A percentile compares a stretch with the other conserved stretches of the same genome.
Conservation (phyloP, 208 protist species). For the Trypanosoma cruzi region DNA sequence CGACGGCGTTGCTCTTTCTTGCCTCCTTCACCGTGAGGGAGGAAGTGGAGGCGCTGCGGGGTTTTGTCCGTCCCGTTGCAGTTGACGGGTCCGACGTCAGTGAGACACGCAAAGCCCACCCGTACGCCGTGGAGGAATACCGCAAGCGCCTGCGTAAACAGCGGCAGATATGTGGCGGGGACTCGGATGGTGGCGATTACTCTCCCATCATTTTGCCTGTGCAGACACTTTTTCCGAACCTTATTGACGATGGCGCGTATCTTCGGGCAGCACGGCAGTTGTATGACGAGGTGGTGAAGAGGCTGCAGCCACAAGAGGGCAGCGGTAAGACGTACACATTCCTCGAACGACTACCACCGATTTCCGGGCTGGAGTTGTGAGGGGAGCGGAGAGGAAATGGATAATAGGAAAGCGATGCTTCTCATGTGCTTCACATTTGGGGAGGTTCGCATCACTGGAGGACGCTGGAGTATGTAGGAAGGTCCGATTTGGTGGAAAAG, state of each 20-base stretch:
- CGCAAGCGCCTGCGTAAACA: constrained; percentile 39
- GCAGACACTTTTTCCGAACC: constrained; percentile 56
- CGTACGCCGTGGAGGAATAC: constrained; percentile 60
- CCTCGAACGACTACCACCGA: constrained; percentile 35
- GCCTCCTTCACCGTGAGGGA: constrained; percentile 49
- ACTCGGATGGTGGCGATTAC: not conserved
- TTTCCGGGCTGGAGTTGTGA: not conserved
- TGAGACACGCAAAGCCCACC: constrained; percentile 63
- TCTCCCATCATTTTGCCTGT: constrained; percentile 35
- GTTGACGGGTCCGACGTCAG: constrained; percentile 47
- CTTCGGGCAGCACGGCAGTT: constrained; percentile 37
- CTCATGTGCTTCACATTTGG: too few species aligned
- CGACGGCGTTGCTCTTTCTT: constrained; percentile 40
- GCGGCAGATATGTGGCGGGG: constrained; percentile 35
- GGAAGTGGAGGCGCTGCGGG: constrained; percentile 23
- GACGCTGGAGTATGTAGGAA: too few species aligned
- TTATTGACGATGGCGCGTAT: constrained; percentile 65
- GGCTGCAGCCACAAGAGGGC: constrained; percentile 26
- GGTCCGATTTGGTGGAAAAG: too few species aligned
- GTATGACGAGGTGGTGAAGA: constrained; percentile 41
- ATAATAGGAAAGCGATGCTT: too few species aligned
- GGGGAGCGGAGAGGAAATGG: constrained; percentile 16
- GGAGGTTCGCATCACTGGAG: too few species aligned
- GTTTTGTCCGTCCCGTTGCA: constrained; percentile 24
- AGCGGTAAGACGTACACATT: constrained; percentile 27